These are phyloP conservation scores for Herpetospermum pedunculosum DNA, from an alignment of 306 rosid genomes.

Conservation along the genomic window DNA sequence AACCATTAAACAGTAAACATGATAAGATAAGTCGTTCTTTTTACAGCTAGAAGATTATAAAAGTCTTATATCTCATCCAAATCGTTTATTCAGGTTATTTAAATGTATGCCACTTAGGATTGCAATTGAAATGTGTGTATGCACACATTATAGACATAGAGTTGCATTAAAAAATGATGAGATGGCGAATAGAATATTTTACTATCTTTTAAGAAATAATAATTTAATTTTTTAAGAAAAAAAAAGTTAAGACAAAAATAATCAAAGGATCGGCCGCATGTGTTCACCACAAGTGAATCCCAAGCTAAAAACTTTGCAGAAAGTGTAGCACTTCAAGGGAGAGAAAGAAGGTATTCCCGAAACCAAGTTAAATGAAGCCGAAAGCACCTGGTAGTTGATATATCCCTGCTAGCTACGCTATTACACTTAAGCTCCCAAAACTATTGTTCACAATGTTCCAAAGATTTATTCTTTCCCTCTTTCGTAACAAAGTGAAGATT, in stretches of 20 bases:
- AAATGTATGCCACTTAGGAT: background rate
- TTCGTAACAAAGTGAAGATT: background rate
- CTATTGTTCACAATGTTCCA: background rate
- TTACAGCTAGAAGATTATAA: background rate
- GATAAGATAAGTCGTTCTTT: conserved; percentile 18
- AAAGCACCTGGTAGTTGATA: background rate
- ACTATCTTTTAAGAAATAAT: background rate
- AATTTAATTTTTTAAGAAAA: background rate
- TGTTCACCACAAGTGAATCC: background rate
- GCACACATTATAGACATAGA: background rate
- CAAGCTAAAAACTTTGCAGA: background rate
- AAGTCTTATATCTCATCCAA: background rate
- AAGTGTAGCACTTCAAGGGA: background rate
- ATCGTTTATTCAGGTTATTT: background rate
- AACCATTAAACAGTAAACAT: conserved; percentile 14
- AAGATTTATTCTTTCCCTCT: background rate
- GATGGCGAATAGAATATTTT: background rate
- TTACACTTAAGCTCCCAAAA: background rate
- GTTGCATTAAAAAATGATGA: background rate
- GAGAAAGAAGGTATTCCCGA: background rate
- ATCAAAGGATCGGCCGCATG: background rate
- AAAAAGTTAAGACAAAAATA: background rate
- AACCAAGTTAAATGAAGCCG: background rate
- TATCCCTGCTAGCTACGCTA: background rate
- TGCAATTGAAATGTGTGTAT: background rate